Percentiles rank a stretch among this genome's conserved stretches.
These are phyloP conservation scores for Macroventuria anomochaeta DNA, from an alignment of 2,329 filamentous ascomycete species.

Conservation along the genomic window DNA sequence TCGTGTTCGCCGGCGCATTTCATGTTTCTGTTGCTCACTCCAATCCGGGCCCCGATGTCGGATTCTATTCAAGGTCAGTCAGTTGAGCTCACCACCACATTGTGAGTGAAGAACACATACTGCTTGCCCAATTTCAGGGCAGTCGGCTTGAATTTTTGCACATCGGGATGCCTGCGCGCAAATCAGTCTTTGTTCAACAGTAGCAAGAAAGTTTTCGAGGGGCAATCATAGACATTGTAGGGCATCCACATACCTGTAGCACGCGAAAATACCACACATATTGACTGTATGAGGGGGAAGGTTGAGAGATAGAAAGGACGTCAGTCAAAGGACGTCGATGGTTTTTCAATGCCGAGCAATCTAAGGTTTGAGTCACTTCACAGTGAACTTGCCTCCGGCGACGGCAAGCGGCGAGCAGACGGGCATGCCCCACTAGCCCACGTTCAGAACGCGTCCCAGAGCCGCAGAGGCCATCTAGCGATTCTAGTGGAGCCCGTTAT, in stretches of 20 bases:
- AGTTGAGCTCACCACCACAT: constrained; percentile 25
- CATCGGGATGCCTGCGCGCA: constrained; percentile 76
- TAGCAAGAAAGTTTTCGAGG: constrained; percentile 22
- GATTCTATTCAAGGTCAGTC: constrained; percentile 65
- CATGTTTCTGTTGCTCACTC: constrained; percentile 70
- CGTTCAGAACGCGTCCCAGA: constrained; percentile 21
- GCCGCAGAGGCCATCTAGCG: constrained; percentile 20
- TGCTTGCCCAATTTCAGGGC: constrained; percentile 93
- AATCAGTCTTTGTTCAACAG: constrained; percentile 39
- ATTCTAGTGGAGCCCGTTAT: constrained; percentile 21
- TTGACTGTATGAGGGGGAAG: constrained; percentile 47
- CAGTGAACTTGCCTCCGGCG: constrained; percentile 32
- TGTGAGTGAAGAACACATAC: constrained; percentile 61
- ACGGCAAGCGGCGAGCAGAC: constrained; percentile 21
- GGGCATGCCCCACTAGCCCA: constrained; percentile 32
- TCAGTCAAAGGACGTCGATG: constrained; percentile 5
- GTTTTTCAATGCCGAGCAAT: constrained; percentile 19
- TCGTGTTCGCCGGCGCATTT: constrained; percentile 39
- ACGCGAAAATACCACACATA: constrained; percentile 98
- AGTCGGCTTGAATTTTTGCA: constrained; percentile 94
- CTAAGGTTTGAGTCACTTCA: constrained; percentile 32
- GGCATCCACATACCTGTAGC: constrained; percentile 70
- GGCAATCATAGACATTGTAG: constrained; percentile 30
- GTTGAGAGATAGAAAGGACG: constrained; percentile 11
- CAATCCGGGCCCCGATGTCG: constrained; percentile 98